Base-by-base conservation (phyloP, 2,329 filamentous ascomycete species). In the Diaporthe australafricana region DNA sequence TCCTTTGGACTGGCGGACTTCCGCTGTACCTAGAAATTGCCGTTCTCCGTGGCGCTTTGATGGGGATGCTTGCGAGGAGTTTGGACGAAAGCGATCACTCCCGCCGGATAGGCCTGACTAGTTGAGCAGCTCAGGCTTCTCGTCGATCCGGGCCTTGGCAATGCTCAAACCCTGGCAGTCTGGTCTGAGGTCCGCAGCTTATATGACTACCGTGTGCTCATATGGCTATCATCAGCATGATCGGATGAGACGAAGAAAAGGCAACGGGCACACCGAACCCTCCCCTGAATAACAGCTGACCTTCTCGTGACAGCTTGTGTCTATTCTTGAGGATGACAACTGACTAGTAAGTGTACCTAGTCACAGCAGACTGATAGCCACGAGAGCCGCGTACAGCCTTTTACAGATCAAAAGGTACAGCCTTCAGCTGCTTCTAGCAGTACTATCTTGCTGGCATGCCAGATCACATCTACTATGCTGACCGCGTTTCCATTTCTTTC, bases 71-170 rank as follows among this genome's bases (percentile, higher is more conserved):
- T 47, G 20, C 30, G 14, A 22, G 27, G n/a, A 38, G 57, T 47
- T 47, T 35, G 60, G 42, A 35, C 17, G 60, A 48, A 25, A 63
- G 27, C 27, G 42, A 48, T 48, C 42, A 63, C 30, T 63, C 12
- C n/a, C 12, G 7, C 8, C 40, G 57, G 57, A 63, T 50, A 48
- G 60, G 60, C 42, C 60, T 45, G 60, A 48, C 42, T 48, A 17
- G 20, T 63, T 17, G 60, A 48, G 60, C 42, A 63, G 35, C 57
- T 35, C 40, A 22, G 57, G 57, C 57, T 48, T 22, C 12, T 63
- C 27, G 57, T 63, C 57, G 40, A 63, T 63, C 60, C 60, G 42
- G 27, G 60, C 42, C 40, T 63, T 63, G 60, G 60, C 60, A 20
- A 47, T 38, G 6, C 57, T 45, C 27, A 53, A 5, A 32, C 16